Evolutionary conservation across 2,329 filamentous ascomycete species (phyloP).

Genomic region (Teratosphaeria epicoccoides): DNA sequence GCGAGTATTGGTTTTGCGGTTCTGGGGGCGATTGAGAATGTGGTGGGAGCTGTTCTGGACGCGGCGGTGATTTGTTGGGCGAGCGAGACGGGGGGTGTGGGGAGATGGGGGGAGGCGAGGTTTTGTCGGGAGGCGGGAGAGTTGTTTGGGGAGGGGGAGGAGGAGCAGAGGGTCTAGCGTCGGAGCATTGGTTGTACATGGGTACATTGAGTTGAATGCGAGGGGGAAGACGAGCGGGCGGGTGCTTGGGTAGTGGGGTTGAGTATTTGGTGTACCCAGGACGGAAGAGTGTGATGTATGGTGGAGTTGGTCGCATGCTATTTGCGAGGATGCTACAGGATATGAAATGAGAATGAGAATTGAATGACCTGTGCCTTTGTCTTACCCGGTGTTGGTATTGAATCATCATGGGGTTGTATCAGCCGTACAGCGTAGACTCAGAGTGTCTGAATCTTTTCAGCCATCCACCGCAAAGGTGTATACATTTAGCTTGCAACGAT

Average conservation of each 20-base stretch:
- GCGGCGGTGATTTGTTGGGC: constrained; percentile 83
- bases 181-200: background rate
- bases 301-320: background rate
- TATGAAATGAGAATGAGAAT: background rate
- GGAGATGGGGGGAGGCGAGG: constrained; percentile 51
- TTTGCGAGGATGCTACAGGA: too few species aligned
- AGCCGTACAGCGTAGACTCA: too few species aligned
- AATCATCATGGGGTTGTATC: too few species aligned
- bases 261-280: background rate
- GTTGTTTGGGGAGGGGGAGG: constrained; percentile 59
- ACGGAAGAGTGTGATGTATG: background rate
- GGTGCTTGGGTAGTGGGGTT: background rate
- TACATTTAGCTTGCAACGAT: too few species aligned
- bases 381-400: too few species aligned
- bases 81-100: constrained; percentile 61
- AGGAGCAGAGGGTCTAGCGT: constrained; percentile 1
- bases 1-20: constrained; percentile 93
- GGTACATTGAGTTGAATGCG: background rate
- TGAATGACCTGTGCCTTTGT: too few species aligned
- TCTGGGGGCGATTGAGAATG: constrained; percentile 40
- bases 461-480: too few species aligned
- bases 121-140: constrained; percentile 89
- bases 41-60: constrained; percentile 28
- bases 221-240: background rate
- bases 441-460: too few species aligned